Evolutionary conservation across 805 yeast species (phyloP), one percentile per base, ranked within the genome.

Genomic region (Saccharomycopsis amapae): DNA sequence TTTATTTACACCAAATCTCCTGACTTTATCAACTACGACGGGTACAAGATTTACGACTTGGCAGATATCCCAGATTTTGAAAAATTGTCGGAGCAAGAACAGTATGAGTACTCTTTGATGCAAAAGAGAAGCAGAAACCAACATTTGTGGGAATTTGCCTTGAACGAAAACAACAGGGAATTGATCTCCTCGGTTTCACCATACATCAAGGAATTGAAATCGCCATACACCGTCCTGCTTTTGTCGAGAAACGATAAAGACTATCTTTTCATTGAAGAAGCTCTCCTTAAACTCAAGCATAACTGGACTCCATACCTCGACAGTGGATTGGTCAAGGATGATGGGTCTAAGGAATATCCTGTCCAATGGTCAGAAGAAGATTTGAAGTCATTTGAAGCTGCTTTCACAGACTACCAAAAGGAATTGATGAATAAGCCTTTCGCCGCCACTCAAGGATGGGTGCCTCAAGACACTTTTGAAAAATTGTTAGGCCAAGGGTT

Each of bases 371-470:
- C 77, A 32, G 80, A 78, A 35, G 76, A 69, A 37, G 81, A 77
- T 52, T 63, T 84, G 37, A 76, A 78, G 48, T 61, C 67, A 42
- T 83, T 80, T 58, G 77, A 76, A 43, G 57, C 67, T 19, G 75
- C 73, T 22, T 69, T 86, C 55, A 79, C 75, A 48, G 73, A 70
- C 25, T 84, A 85, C 67, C 90, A 86, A 63, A 66, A 75, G 52
- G 78, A 76, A 54, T 64, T 84, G 39, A 73, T 81, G 31, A 69
- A 79, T 4, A 73, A 79, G 42, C 96, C 97, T 35, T 89, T 87
- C 63, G 81, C 85, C 25, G 90, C 90, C 39, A 84, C 96, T 20
- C 83, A 85, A 45, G 96, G 96, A 4, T 90, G 97, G 96, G 75
- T 93, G 47, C 96, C 97, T 15, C 96, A 87, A 60, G 95, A 87